These are phyloP conservation scores for Arabidopsis lyrata DNA, from an alignment of 441 rosid species.

Conservation along the genomic window DNA sequence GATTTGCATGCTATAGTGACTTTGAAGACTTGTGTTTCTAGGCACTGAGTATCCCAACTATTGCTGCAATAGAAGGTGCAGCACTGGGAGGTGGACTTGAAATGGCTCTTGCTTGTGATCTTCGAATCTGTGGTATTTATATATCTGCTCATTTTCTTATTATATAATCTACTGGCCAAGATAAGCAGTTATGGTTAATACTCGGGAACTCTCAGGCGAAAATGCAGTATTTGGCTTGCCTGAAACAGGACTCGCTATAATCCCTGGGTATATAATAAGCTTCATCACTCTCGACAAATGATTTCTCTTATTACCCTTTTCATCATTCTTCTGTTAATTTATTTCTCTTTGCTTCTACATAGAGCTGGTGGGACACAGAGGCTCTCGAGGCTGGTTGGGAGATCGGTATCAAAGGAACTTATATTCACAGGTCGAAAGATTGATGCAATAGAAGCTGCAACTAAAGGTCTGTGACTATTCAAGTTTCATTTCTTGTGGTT, in stretches of 20 bases:
- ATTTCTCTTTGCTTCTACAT: constrained; percentile 39
- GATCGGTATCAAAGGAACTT: constrained; percentile 80
- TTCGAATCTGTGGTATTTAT: constrained; percentile 80
- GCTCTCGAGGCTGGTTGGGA: constrained; percentile 88
- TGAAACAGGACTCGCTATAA: constrained; percentile 96
- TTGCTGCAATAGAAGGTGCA: constrained; percentile 91
- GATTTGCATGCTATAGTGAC: constrained; percentile 7
- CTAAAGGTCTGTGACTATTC: constrained; percentile 55
- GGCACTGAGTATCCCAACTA: constrained; percentile 77
- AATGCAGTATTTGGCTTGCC: constrained; percentile 86
- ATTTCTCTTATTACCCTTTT: neutral
- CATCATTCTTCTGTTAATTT: constrained; percentile 20
- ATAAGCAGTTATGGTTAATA: constrained; percentile 14
- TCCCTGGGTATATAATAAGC: constrained; percentile 70
- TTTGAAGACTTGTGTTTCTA: constrained; percentile 44
- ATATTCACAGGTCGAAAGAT: constrained; percentile 83
- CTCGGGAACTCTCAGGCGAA: constrained; percentile 58
- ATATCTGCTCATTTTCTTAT: constrained; percentile 17
- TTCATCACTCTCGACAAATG: constrained; percentile 9
- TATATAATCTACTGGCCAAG: neutral
- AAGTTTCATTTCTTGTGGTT: neutral
- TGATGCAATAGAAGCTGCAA: constrained; percentile 71
- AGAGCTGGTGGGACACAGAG: constrained; percentile 95
- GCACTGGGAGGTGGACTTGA: constrained; percentile 97
- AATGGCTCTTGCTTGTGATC: constrained; percentile 95